Evolutionary conservation across 2,329 filamentous ascomycete genomes (phyloP).

Genomic region (Clonostachys chloroleuca): DNA sequence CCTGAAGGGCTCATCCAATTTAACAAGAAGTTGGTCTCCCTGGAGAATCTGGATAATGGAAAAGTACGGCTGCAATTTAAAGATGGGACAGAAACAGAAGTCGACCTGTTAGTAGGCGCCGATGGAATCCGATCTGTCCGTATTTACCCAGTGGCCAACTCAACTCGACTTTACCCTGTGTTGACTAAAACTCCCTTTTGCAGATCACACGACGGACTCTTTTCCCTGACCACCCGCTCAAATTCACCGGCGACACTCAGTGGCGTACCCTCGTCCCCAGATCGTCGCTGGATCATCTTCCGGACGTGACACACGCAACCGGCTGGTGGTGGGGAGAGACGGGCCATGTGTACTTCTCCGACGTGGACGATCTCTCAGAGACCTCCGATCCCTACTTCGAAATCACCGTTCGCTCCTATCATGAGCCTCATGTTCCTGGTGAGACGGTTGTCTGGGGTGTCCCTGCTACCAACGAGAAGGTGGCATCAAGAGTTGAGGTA

Average conservation of each 20-base stretch:
- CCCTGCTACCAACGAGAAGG: too few relatives aligned
- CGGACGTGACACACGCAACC: too few relatives aligned
- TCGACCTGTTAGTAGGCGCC: neutral
- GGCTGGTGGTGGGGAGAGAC: neutral
- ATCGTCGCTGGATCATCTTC: too few relatives aligned
- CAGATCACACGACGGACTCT: neutral
- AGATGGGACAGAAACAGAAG: neutral
- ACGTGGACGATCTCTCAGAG: slow-evolving; percentile 7
- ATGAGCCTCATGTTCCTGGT: too few relatives aligned
- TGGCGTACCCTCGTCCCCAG: too few relatives aligned
- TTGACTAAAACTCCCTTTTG: neutral
- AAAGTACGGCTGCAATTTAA: neutral
- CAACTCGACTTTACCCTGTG: neutral
- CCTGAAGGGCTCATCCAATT: neutral
- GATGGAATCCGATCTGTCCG: neutral
- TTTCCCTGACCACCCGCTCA: neutral
- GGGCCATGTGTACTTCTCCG: neutral
- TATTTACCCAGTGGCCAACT: too few relatives aligned
- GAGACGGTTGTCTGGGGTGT: too few relatives aligned
- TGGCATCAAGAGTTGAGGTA: too few relatives aligned
- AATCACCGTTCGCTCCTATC: neutral
- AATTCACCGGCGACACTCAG: neutral
- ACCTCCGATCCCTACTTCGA: neutral
- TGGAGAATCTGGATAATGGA: neutral
- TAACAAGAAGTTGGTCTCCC: neutral